Evolutionary conservation across 106 monocot species (phyloP).

Genomic region (Iris macrosiphon): DNA sequence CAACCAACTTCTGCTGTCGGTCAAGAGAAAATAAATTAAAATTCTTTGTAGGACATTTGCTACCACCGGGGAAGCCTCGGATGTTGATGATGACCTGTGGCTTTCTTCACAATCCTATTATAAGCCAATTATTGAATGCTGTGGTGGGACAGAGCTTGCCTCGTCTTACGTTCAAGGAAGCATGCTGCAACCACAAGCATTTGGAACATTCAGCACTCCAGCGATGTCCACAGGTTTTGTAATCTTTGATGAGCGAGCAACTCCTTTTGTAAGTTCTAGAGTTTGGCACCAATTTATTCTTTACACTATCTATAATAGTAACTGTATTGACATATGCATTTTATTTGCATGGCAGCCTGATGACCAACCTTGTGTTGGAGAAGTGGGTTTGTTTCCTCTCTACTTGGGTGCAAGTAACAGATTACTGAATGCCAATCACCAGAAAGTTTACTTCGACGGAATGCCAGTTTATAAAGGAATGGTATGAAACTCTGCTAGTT

Average conservation of each 20-base stretch:
- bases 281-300: neutral
- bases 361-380: constrained; percentile 88
- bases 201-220: constrained; percentile 76
- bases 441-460: constrained; percentile 83
- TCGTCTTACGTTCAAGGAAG: constrained; percentile 71
- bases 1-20: neutral
- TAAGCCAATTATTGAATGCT: constrained; percentile 78
- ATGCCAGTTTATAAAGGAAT: constrained; percentile 81
- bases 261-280: constrained; percentile 54
- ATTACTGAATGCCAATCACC: constrained; percentile 78
- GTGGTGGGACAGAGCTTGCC: constrained; percentile 91
- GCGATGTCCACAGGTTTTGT: constrained; percentile 79
- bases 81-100: constrained; percentile 89
- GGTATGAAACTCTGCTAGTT: constrained; percentile 38
- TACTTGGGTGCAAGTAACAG: constrained; percentile 68
- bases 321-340: neutral
- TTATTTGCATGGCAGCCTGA: constrained; percentile 47
- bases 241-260: constrained; percentile 66
- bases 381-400: constrained; percentile 75
- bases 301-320: neutral
- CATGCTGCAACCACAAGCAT: constrained; percentile 75
- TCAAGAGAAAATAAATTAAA: too few species aligned
- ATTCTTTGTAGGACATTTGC: constrained; percentile 53
- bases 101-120: constrained; percentile 71
- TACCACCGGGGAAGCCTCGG: constrained; percentile 81